Base-by-base conservation (phyloP, 345 rosid genomes). In the Kernera saxatilis region DNA sequence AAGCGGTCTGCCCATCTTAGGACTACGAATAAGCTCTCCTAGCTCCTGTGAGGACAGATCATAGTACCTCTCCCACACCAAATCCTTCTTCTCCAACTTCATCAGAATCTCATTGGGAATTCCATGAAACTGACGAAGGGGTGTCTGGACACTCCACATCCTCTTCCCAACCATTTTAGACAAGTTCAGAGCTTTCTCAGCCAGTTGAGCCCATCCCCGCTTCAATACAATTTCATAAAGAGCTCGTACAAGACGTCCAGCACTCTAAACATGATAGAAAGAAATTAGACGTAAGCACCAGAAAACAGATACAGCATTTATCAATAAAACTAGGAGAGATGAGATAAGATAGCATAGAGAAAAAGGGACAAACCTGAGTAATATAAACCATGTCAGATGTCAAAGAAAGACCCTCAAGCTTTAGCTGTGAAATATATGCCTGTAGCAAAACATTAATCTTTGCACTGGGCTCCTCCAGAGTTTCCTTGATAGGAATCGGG, bases 111-210 rank as follows among this genome's bases (percentile, higher is more conserved):
- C 96, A 79, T 85, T 86, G 15, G 91, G 90, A 73, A 93, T 86
- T 49, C 91, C 96, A 62, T 69, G 61, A 80, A 93, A 93, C 70
- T 93, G 98, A 11, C 95, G 91, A 57, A 93, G 92, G 4, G 96
- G 95, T 33, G 96, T 91, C 61, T 93, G 98, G 77, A 91, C 95
- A 79, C 88, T 87, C 99, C 99, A 91, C 92, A 91, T 94, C 77
- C 97, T 86, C 88, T 81, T 94, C 63, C 80, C 84, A 69, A 94
- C 85, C 99, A 94, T 91, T 74, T 94, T 94, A 73, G 96, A 85
- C 80, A 94, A 76, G 71, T 89, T 91, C 67, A 94, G 69, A 64
- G 96, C 97, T 75, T 91, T 94, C 83, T 94, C 97, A 27, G 97
- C 83, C 69, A 94, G 58, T 74, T 87, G 99, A 17, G 95, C 93